Base-by-base conservation (phyloP, 805 yeast species). In the Torulaspora franciscae region DNA sequence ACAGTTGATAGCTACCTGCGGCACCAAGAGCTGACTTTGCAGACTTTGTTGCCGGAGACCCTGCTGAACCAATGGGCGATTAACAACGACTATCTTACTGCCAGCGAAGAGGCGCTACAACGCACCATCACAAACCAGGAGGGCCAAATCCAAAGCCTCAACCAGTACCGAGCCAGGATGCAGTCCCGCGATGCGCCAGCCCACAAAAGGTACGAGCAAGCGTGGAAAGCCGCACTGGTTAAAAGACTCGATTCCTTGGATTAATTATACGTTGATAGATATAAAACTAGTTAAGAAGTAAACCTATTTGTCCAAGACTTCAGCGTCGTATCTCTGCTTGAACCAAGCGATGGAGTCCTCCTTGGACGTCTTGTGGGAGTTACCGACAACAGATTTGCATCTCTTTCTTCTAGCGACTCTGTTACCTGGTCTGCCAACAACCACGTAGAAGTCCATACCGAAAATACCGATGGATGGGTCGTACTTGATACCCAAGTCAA, bases 381-480 rank as follows among this genome's bases (percentile, higher is more conserved):
- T 82, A 77, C 99, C 99, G 65, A 93, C 79, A 65, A 75, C 77
- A 67, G 88, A 78, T 71, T 81, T 79, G 71, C 85, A 78, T 80
- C 95, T 87, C 95, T 93, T 93, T 85, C 93, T 85, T 83, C 98
- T 91, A 69, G 98, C 81, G 66, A 93, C 86, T 80, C 99, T 87
- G 81, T 81, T 84, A 79, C 99, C 99, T 72, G 96, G 93, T 80
- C 99, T 91, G 75, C 96, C 97, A 80, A 93, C 79, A 71, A 91
- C 96, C 71, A 93, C 89, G 90, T 90, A 93, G 88, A 93, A 93
- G 79, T 93, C 99, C 95, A 85, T 93, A 84, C 99, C 99, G 93
- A 91, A 93, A 74, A 93, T 93, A 75, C 98, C 98, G 70, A 93
- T 93, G 71, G 86, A 81, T 76, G 99, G 99, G 77, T 93, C 99